Evolutionary conservation across 768 basidiomycete genomes (phyloP).

Genomic region (Hypsizygus marmoreus): DNA sequence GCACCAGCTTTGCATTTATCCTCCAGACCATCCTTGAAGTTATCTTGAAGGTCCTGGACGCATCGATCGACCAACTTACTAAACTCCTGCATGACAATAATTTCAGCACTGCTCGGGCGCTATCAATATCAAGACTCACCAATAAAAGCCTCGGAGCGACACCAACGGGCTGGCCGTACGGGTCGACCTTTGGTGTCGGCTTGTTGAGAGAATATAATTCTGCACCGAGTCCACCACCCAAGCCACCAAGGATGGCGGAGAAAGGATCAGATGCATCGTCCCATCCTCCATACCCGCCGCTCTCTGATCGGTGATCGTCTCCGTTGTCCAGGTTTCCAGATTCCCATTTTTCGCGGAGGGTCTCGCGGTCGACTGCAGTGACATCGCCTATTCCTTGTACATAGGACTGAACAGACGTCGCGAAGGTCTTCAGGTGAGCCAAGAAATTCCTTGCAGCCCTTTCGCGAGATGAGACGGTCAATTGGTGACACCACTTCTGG

Average conservation of each 20-base stretch:
- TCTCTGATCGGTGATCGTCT: conserved; percentile 21
- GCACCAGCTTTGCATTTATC: conserved; percentile 59
- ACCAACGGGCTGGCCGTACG: conserved; percentile 42
- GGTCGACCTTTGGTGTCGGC: conserved; percentile 41
- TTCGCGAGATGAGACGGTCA: conserved; percentile 56
- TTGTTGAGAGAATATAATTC: conserved; percentile 38
- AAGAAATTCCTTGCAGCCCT: conserved; percentile 46
- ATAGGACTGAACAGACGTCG: conserved; percentile 47
- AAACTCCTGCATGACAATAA: conserved; percentile 43
- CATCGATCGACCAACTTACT: conserved; percentile 42
- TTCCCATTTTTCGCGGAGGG: conserved; percentile 55
- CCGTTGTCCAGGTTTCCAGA: conserved; percentile 32
- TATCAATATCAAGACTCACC: conserved; percentile 20
- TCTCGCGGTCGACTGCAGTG: conserved; percentile 49
- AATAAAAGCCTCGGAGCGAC: conserved; percentile 46
- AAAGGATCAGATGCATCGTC: conserved; percentile 29
- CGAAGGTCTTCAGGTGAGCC: conserved; percentile 49
- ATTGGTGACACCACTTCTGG: conserved; percentile 57
- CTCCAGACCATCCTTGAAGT: conserved; percentile 57
- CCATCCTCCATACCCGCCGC: conserved; percentile 13
- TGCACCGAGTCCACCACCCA: conserved; percentile 23
- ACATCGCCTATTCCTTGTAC: conserved; percentile 54
- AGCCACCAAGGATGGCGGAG: conserved; percentile 31
- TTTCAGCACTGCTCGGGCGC: neutral
- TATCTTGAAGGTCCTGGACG: conserved; percentile 46